These are phyloP conservation scores for Linum tenue DNA, from an alignment of 345 rosid species.

Conservation along the genomic window DNA sequence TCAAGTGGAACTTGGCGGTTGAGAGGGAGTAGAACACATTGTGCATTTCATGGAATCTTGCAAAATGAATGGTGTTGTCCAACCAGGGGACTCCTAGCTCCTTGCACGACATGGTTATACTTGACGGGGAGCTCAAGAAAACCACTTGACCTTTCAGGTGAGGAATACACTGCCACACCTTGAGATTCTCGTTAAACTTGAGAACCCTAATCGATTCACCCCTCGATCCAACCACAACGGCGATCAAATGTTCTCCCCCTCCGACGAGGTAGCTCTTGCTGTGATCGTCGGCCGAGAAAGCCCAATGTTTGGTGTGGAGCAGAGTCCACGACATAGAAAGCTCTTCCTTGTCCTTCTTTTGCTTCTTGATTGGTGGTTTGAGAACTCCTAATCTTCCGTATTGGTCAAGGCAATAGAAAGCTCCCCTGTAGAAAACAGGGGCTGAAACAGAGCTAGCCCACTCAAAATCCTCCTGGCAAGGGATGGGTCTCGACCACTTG, in stretches of 20 bases:
- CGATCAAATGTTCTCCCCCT: neutral
- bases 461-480: too few relatives aligned
- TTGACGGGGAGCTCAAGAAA: neutral
- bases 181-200: neutral
- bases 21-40: neutral
- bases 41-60: neutral
- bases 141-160: neutral
- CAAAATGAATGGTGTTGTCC: neutral
- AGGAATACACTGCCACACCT: neutral
- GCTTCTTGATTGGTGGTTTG: too few relatives aligned
- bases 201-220: neutral
- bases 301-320: neutral
- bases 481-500: too few relatives aligned
- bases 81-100: neutral
- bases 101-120: neutral
- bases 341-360: neutral
- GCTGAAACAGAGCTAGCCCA: too few relatives aligned
- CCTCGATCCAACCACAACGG: neutral
- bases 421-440: too few relatives aligned
- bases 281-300: neutral
- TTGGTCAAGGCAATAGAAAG: too few relatives aligned
- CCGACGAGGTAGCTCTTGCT: neutral
- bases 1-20: neutral
- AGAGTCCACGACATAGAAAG: neutral
- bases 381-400: too few relatives aligned